These are phyloP conservation scores for Fonsecaea pugnacius DNA, from an alignment of 2,329 filamentous ascomycete species.

Conservation along the genomic window DNA sequence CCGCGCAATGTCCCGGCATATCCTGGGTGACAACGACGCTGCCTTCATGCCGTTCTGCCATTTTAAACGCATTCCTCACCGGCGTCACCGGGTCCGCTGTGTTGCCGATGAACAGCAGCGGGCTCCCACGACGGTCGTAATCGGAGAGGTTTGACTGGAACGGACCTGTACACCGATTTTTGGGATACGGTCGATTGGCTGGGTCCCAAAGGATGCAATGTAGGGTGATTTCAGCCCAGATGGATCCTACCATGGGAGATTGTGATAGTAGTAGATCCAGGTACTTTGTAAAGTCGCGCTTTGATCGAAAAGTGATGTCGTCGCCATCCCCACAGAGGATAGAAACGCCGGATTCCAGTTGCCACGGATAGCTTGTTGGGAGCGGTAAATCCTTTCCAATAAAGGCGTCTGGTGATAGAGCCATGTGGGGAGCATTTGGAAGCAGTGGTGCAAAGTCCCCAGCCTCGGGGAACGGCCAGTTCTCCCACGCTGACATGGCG, in stretches of 20 bases:
- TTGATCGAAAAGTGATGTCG: slow-evolving; percentile 32
- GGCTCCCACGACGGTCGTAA: slow-evolving; percentile 42
- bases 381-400: slow-evolving; percentile 10
- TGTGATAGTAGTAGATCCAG: slow-evolving; percentile 31
- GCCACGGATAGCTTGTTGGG: slow-evolving; percentile 28
- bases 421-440: neutral
- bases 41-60: slow-evolving; percentile 49
- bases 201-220: slow-evolving; percentile 46
- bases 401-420: neutral
- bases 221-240: slow-evolving; percentile 46
- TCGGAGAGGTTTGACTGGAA: slow-evolving; percentile 33
- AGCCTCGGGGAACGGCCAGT: neutral
- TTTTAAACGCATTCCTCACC: slow-evolving; percentile 45
- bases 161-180: slow-evolving; percentile 45
- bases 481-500: neutral
- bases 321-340: slow-evolving; percentile 38
- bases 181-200: slow-evolving; percentile 34
- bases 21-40: slow-evolving; percentile 53
- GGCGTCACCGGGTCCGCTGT: slow-evolving; percentile 65
- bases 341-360: slow-evolving; percentile 30
- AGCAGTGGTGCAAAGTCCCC: slow-evolving; percentile 18
- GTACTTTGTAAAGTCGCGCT: slow-evolving; percentile 30
- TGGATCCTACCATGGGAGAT: slow-evolving; percentile 35
- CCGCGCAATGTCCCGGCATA: slow-evolving; percentile 45
- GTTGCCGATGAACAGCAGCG: slow-evolving; percentile 63